A percentile compares a stretch with the other conserved stretches of the same genome.
Evolutionary conservation across 176 grass and related monocot genomes (phyloP).

Genomic region (Thinopyrum elongatum): DNA sequence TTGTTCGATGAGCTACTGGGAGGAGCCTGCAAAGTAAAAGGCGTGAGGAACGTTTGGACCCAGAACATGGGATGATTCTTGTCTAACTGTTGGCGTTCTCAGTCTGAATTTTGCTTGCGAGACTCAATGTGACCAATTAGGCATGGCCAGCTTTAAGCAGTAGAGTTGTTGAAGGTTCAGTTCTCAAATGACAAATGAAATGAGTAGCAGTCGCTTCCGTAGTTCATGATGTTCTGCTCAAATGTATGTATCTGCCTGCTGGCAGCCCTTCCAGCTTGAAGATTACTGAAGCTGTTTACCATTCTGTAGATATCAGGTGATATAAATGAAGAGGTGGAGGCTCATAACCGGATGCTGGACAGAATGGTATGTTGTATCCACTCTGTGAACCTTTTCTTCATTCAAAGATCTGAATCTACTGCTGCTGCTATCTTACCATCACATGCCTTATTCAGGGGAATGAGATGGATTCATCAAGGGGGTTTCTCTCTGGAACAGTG

Average conservation of each 20-base stretch:
- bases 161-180: background rate
- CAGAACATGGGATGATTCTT: background rate
- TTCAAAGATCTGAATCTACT: background rate
- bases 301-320: conserved; percentile 81
- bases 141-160: background rate
- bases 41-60: background rate
- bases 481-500: conserved; percentile 93
- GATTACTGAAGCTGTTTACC: conserved; percentile 24
- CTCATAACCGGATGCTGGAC: conserved; percentile 81
- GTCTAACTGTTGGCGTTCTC: background rate
- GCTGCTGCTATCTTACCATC: background rate
- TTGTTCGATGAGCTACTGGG: background rate
- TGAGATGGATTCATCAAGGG: conserved; percentile 95
- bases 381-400: background rate
- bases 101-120: background rate
- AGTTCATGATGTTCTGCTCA: background rate
- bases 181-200: background rate
- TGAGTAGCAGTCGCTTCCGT: background rate
- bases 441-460: conserved; percentile 54
- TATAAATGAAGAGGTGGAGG: conserved; percentile 92
- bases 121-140: background rate
- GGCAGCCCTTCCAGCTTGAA: background rate
- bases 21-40: background rate
- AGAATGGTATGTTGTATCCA: conserved; percentile 58
- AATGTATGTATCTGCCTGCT: background rate